phyloP scores from a whole-genome alignment of 352 stramenopile genomes.

The Pythium oligandrum region DNA sequence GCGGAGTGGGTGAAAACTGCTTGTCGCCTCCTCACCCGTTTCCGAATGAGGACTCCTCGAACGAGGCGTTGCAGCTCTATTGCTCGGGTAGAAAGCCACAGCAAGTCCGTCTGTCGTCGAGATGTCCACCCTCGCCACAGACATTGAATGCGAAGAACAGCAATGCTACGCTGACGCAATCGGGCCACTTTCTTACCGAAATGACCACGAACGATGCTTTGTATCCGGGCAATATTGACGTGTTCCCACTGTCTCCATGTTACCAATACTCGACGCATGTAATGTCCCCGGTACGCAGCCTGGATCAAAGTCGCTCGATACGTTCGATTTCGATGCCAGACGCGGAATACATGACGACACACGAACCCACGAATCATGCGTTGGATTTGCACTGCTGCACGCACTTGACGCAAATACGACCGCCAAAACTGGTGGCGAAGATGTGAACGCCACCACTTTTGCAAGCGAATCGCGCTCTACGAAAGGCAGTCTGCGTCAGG shows the following conservation, averaged over 20 bases:
- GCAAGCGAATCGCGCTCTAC: conserved; percentile 21
- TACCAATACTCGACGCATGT: conserved; percentile 35
- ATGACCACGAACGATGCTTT: conserved; percentile 53
- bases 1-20: conserved; percentile 18
- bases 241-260: conserved; percentile 56
- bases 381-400: conserved; percentile 48
- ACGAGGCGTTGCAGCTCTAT: conserved; percentile 53
- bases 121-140: conserved; percentile 48
- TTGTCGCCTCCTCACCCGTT: conserved; percentile 20
- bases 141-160: conserved; percentile 54
- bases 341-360: conserved; percentile 33
- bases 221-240: conserved; percentile 55
- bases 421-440: conserved; percentile 38
- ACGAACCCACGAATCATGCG: conserved; percentile 45
- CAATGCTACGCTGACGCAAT: conserved; percentile 19
- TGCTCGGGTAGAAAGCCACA: conserved; percentile 40
- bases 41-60: conserved; percentile 41
- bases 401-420: conserved; percentile 34
- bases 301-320: conserved; percentile 51
- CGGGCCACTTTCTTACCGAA: conserved; percentile 19
- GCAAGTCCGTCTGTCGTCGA: conserved; percentile 39
- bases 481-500: no score
- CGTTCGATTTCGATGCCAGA: conserved; percentile 55
- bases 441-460: conserved; percentile 54
- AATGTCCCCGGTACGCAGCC: conserved; percentile 48